Evolutionary conservation across 768 basidiomycete genomes (phyloP).

Genomic region (Mycena belliarum): DNA sequence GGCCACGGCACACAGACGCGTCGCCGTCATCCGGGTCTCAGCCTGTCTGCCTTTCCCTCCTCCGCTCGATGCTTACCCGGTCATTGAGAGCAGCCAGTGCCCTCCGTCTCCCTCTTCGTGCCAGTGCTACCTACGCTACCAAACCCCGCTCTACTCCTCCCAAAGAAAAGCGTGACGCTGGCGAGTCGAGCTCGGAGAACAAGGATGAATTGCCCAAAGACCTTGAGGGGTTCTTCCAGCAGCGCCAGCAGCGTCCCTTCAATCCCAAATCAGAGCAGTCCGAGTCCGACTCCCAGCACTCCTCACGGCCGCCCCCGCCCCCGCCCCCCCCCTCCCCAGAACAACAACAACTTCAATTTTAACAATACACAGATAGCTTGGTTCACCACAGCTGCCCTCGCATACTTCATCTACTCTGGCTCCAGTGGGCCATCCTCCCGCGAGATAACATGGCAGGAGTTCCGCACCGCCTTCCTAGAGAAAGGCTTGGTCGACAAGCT

Average conservation of each 20-base stretch:
- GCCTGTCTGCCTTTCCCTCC: conserved; percentile 23
- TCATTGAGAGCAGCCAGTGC: conserved; percentile 54
- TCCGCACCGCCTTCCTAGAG: conserved; percentile 94
- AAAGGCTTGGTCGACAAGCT: conserved; percentile 95
- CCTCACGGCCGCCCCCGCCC: conserved; percentile 41
- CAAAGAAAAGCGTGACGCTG: conserved; percentile 28
- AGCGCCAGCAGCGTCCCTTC: conserved; percentile 50
- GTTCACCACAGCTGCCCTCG: conserved; percentile 53
- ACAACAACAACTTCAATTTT: conserved; percentile 52
- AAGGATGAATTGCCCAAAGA: conserved; percentile 56
- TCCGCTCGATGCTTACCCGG: conserved; percentile 59
- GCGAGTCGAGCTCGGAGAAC: conserved; percentile 29
- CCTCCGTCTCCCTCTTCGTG: conserved; percentile 37
- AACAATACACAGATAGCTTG: conserved; percentile 57
- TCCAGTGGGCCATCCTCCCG: conserved; percentile 58
- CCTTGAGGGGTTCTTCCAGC: conserved; percentile 80
- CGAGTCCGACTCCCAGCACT: conserved; percentile 26
- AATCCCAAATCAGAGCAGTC: conserved; percentile 37
- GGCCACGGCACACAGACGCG: not conserved
- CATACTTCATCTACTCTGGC: conserved; percentile 66
- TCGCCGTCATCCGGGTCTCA: not conserved
- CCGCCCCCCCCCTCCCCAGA: conserved; percentile 50
- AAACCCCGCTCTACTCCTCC: conserved; percentile 29
- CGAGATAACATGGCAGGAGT: conserved; percentile 99
- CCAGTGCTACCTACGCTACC: conserved; percentile 49